These are phyloP conservation scores for Mortierella sp. DNA, from an alignment of 371 early-diverging fungal species.

Conservation along the genomic window DNA sequence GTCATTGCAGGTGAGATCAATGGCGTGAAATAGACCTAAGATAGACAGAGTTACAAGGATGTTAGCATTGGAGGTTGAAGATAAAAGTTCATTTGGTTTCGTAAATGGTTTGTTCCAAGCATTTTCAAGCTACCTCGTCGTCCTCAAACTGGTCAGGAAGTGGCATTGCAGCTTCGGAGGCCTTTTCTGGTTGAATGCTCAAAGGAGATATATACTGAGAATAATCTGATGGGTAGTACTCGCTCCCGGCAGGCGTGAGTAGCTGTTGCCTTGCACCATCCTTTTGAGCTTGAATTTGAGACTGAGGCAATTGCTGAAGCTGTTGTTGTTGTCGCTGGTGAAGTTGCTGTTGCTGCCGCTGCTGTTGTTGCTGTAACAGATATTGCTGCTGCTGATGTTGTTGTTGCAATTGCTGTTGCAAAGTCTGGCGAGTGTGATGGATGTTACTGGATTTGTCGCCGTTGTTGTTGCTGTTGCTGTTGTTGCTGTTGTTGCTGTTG, in stretches of 20 bases:
- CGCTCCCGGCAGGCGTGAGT: slow-evolving; percentile 39
- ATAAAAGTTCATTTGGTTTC: too few relatives aligned
- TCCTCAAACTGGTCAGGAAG: slow-evolving; percentile 43
- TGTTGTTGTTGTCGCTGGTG: slow-evolving; percentile 48
- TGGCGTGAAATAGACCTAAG: slow-evolving; percentile 75
- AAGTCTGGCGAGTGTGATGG: neutral
- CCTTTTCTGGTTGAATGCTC: slow-evolving; percentile 30
- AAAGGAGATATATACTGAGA: slow-evolving; percentile 46
- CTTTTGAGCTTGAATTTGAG: slow-evolving; percentile 24
- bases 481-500: neutral
- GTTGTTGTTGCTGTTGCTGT: neutral
- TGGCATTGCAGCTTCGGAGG: slow-evolving; percentile 12
- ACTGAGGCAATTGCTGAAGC: slow-evolving; percentile 34
- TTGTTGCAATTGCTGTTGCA: slow-evolving; percentile 35
- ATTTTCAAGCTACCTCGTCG: slow-evolving; percentile 18
- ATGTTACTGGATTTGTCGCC: neutral
- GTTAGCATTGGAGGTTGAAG: neutral
- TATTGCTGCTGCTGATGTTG: slow-evolving; percentile 29
- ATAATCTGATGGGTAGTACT: slow-evolving; percentile 35
- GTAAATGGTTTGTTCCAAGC: too few relatives aligned
- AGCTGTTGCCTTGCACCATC: slow-evolving; percentile 31
- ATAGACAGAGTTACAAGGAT: slow-evolving; percentile 33
- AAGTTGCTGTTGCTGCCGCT: slow-evolving; percentile 38
- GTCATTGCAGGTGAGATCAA: slow-evolving; percentile 81
- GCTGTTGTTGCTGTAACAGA: slow-evolving; percentile 25